A percentile compares a stretch with the other conserved stretches of the same genome.
phyloP scores from a whole-genome alignment of 2,329 filamentous ascomycete species.

The Leptographium radiaticola region DNA sequence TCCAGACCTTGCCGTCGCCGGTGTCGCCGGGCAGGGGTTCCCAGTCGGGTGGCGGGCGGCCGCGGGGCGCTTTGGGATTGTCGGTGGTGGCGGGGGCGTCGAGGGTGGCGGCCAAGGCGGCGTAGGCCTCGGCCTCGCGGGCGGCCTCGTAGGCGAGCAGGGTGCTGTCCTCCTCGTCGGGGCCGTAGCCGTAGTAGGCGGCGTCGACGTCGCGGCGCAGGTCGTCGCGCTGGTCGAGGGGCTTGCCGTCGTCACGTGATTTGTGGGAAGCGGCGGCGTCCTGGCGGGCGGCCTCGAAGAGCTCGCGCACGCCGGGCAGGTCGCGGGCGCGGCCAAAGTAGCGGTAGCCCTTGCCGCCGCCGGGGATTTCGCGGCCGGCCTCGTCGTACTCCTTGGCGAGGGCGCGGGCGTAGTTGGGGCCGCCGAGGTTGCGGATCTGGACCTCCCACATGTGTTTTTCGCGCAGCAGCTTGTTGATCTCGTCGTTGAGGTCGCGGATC shows the following conservation, averaged over 20 bases:
- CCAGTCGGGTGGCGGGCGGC: constrained; percentile 56
- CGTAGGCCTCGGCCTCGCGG: constrained; percentile 72
- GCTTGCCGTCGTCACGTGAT: constrained; percentile 32
- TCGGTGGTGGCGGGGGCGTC: constrained; percentile 31
- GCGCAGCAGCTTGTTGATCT: constrained; percentile 98
- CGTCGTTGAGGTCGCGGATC: constrained; percentile 93
- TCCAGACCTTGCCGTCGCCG: constrained; percentile 74
- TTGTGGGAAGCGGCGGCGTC: not conserved
- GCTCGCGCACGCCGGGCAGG: constrained; percentile 86
- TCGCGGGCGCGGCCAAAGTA: constrained; percentile 84
- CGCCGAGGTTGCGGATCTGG: constrained; percentile 89
- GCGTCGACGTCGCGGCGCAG: constrained; percentile 72
- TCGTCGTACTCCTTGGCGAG: constrained; percentile 55
- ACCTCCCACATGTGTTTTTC: constrained; percentile 99
- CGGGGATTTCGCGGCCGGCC: constrained; percentile 55
- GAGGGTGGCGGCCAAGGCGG: constrained; percentile 51
- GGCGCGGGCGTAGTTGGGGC: constrained; percentile 84
- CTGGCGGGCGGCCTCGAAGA: constrained; percentile 68
- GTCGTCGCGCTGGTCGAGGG: constrained; percentile 55
- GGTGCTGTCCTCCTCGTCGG: constrained; percentile 78
- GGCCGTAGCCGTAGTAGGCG: constrained; percentile 88
- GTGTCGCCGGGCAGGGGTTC: constrained; percentile 75
- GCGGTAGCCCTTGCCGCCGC: constrained; percentile 62
- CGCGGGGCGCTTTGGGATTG: constrained; percentile 26
- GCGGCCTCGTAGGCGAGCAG: constrained; percentile 67